These are phyloP conservation scores for Rhododendron ovatum DNA, from an alignment of 148 eudicot species.

Conservation along the genomic window DNA sequence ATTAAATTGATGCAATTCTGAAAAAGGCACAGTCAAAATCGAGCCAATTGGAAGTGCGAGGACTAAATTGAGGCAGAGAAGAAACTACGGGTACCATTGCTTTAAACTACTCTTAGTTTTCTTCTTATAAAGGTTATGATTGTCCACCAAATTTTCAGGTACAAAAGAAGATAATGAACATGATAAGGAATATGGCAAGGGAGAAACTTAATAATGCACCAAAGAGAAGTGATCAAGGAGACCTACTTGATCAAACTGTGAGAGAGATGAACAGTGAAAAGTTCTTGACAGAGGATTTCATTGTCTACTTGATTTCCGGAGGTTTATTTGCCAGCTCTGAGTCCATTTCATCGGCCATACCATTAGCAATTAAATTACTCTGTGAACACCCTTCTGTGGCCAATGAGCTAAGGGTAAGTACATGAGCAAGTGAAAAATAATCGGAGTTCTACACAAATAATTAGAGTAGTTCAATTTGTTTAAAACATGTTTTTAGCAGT, in stretches of 20 bases:
- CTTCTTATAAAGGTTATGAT: no score
- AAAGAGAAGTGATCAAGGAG: slow-evolving; percentile 18
- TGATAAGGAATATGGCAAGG: slow-evolving; percentile 24
- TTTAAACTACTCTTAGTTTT: no score
- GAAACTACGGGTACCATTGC: no score
- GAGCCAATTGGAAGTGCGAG: no score
- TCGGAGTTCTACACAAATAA: no score
- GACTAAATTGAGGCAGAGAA: no score
- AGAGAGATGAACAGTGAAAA: slow-evolving; percentile 25
- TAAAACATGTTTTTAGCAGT: no score
- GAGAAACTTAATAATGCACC: slow-evolving; percentile 21
- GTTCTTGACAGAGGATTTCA: slow-evolving; percentile 30
- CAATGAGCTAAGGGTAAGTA: not conserved
- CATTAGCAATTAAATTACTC: slow-evolving; percentile 1
- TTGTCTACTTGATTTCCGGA: not conserved
- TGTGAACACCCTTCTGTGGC: not conserved
- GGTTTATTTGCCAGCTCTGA: not conserved
- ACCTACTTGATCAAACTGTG: slow-evolving; percentile 33
- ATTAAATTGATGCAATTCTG: no score
- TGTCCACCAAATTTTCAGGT: slow-evolving; percentile 8
- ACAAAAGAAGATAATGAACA: slow-evolving; percentile 24
- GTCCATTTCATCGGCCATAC: not conserved
- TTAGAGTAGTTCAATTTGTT: no score
- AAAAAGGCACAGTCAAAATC: no score
- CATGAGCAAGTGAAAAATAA: not conserved